These are phyloP conservation scores for Aspergillus versicolor DNA, from an alignment of 2,329 filamentous ascomycete genomes.

Conservation along the genomic window DNA sequence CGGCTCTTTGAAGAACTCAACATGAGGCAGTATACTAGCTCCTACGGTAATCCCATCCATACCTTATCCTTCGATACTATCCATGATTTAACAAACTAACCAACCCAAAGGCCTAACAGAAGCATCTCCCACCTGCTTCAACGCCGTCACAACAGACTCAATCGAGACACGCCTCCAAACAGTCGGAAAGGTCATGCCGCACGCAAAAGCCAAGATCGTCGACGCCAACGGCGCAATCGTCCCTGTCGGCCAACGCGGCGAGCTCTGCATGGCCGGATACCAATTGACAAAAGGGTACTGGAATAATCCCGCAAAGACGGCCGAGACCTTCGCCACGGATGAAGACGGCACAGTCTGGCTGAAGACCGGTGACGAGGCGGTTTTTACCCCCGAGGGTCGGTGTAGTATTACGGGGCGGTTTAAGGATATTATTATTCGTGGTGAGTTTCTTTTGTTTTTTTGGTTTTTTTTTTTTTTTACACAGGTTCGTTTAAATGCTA, in stretches of 20 bases:
- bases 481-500: not conserved
- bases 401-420: slow-evolving; percentile 73
- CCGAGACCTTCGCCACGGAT: slow-evolving; percentile 68
- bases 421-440: slow-evolving; percentile 77
- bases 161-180: slow-evolving; percentile 67
- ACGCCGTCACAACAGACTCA: slow-evolving; percentile 71
- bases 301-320: slow-evolving; percentile 72
- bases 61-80: no score
- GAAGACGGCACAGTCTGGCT: slow-evolving; percentile 59
- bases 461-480: not conserved
- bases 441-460: slow-evolving; percentile 28
- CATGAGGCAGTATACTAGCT: slow-evolving; percentile 71
- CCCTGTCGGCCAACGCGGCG: slow-evolving; percentile 66
- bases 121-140: slow-evolving; percentile 77
- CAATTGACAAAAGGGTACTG: slow-evolving; percentile 64
- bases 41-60: slow-evolving; percentile 46
- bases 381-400: slow-evolving; percentile 59
- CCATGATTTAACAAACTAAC: no score
- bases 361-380: slow-evolving; percentile 62
- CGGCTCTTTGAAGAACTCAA: slow-evolving; percentile 68
- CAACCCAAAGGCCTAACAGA: slow-evolving; percentile 61
- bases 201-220: slow-evolving; percentile 75
- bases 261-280: slow-evolving; percentile 77
- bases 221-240: slow-evolving; percentile 63
- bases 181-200: slow-evolving; percentile 74